A percentile compares a stretch with the other conserved stretches of the same genome.
These are phyloP conservation scores for Thraustochytrium striatum DNA, from an alignment of 352 stramenopile species.

Conservation along the genomic window DNA sequence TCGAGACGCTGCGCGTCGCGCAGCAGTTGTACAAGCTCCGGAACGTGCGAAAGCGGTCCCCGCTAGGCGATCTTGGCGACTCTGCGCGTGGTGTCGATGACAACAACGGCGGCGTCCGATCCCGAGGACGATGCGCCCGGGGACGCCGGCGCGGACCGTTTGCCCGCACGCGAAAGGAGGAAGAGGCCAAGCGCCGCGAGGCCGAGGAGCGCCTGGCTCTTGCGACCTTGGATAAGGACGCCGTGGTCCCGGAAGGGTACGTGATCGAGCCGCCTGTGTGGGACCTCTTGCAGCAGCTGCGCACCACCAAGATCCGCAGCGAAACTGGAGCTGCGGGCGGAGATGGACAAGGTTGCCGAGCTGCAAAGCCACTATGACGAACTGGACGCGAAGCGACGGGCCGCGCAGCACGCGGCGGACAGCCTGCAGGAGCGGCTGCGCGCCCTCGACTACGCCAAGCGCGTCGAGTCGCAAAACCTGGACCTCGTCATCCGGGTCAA, in stretches of 20 bases:
- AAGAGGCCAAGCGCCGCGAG: neutral
- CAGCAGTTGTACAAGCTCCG: conserved; percentile 63
- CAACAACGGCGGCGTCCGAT: too few species aligned
- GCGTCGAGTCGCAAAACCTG: conserved; percentile 60
- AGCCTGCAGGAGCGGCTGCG: conserved; percentile 58
- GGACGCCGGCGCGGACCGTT: too few species aligned
- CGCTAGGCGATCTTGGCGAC: conserved; percentile 52
- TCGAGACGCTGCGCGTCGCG: conserved; percentile 69
- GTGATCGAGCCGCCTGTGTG: conserved; percentile 48
- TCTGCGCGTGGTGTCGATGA: neutral
- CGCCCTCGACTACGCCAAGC: conserved; percentile 57
- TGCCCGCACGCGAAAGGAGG: neutral
- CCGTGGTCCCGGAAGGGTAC: neutral
- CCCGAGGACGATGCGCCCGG: too few species aligned
- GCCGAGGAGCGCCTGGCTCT: conserved; percentile 43
- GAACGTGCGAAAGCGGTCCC: conserved; percentile 59
- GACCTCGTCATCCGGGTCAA: conserved; percentile 78
- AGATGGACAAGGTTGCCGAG: conserved; percentile 58
- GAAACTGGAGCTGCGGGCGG: conserved; percentile 40
- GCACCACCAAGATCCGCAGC: conserved; percentile 54
- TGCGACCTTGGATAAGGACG: conserved; percentile 50
- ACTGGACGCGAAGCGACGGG: neutral
- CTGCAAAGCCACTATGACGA: conserved; percentile 68
- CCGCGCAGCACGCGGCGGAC: conserved; percentile 59
- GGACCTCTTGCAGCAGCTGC: conserved; percentile 68